Evolutionary conservation across 306 rosid genomes (phyloP), one percentile per base, ranked within the genome.

Genomic region (Cicer arietinum): DNA sequence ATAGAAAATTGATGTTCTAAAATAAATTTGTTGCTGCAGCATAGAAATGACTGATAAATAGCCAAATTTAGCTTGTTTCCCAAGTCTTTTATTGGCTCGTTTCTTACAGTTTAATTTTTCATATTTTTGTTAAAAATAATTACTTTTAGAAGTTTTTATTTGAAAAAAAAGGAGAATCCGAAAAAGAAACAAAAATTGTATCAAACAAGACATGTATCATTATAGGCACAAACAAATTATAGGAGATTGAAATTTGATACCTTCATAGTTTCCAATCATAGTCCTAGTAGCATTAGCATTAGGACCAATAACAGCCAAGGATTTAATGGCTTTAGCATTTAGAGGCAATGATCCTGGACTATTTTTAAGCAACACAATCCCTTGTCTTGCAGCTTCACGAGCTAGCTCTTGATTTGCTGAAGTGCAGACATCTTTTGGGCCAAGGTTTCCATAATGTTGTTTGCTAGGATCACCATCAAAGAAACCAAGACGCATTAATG

Each of bases 401-500:
- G 98, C 97, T 7, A 92, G 85, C 54, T 90, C 97, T 54, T 78
- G 97, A 73, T 95, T 75, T 37, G 48, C 74, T 18, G 79, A 4
- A 18, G 98, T 95, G 79, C 99, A 95, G n/a, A 92, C 99, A 67
- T 95, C 98, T 81, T 92, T 90, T 25, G 99, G 98, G 74, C 99
- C 98, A 16, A 92, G 90, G 7, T 89, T 83, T 46, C 99, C 99
- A 66, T 86, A 95, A 17, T 71, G 75, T 75, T 85, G 96, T 80
- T 89, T 85, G 74, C 85, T 90, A 8, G 99, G 99, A 65, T 89
- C 89, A 14, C 99, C 99, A 74, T 95, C 92, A 67, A 90, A 95
- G 89, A 95, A 92, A 18, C 99, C 99, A 65, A 95, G 86, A 70
- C 99, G 81, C 92, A 95, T 89, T 85, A 95, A 74, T 0, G 98